Base-by-base conservation (phyloP, 495 filamentous ascomycete genomes). In the Sphaerosporella brunnea region DNA sequence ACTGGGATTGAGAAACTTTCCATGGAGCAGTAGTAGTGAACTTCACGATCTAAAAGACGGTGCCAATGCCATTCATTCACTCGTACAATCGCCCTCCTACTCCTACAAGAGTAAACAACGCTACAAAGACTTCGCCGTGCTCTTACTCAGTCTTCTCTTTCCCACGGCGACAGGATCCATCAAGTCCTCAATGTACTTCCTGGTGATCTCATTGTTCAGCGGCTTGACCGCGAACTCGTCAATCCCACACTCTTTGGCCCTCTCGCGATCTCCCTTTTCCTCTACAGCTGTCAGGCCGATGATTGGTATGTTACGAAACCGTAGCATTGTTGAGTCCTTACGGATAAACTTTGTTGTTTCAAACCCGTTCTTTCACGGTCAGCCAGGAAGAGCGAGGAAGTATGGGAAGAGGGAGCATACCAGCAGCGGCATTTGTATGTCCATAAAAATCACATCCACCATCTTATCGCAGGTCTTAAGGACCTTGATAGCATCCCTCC, bases 371-470 rank as follows among this genome's bases (percentile, higher is more conserved):
- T 59, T 11, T 47, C 5, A 3, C 3, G 26, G 24, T 41, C 21
- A 37, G 20, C 28, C 28, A 44, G 41, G 23, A 13, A 44, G 23
- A 11, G 10, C 28, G 3, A 18, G 4, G 21, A 5, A 32, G 28
- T 44, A 44, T 30, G 24, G 7, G 24, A 11, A 26, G n/a, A 24
- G 20, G 21, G 1, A 26, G n/a, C 28, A 1, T 34, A 59, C 56
- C 13, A 56, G 40, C 11, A 60, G 32, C 36, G 53, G 57, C 53
- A 60, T 60, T 19, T 60, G 55, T 21, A 60, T 35, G 46, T 55
- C 55, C 57, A 60, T 60, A 13, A 56, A 51, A 13, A 56, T 40
- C 0, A 58, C 43, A 51, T 61, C 58, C 15, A 47, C 28, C 23
- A 48, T 38, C 1, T 47, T 25, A 23, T 54, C 45, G 1, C 30